Evolutionary conservation across 139 green algal species (phyloP).

Genomic region (Dunaliella sp.): DNA sequence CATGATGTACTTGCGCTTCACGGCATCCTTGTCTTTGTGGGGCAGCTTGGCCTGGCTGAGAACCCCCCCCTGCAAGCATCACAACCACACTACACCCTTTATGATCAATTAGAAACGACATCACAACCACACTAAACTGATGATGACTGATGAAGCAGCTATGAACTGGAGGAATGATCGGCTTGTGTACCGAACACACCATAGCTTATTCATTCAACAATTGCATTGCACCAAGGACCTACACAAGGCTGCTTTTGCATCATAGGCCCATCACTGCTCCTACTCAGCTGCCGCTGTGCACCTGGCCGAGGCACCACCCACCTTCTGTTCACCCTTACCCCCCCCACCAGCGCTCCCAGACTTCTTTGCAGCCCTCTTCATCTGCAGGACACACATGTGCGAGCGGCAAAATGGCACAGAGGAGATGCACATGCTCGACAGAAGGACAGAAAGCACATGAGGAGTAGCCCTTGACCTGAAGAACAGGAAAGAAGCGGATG

Average conservation of each 20-base stretch:
- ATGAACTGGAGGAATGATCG: neutral
- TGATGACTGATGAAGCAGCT: neutral
- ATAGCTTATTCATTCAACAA: too few species aligned
- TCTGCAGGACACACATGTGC: neutral
- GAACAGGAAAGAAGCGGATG: too few species aligned
- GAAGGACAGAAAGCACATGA: too few species aligned
- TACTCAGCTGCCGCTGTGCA: too few species aligned
- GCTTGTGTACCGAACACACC: too few species aligned
- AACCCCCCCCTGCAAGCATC: neutral
- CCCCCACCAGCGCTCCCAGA: neutral
- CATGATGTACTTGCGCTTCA: constrained; percentile 14
- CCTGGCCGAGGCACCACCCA: too few species aligned
- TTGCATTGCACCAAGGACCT: too few species aligned
- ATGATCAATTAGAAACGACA: neutral
- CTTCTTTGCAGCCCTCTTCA: neutral
- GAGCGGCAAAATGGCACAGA: neutral
- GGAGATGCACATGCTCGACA: too few species aligned
- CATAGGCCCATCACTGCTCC: too few species aligned
- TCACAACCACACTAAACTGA: neutral
- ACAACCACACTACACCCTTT: neutral
- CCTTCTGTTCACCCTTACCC: neutral
- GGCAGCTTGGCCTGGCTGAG: neutral
- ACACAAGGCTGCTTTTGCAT: too few species aligned
- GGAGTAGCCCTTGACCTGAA: too few species aligned
- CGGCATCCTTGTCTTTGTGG: neutral